Base-by-base conservation (phyloP, 2,329 filamentous ascomycete species). In the Xylaria sp. region DNA sequence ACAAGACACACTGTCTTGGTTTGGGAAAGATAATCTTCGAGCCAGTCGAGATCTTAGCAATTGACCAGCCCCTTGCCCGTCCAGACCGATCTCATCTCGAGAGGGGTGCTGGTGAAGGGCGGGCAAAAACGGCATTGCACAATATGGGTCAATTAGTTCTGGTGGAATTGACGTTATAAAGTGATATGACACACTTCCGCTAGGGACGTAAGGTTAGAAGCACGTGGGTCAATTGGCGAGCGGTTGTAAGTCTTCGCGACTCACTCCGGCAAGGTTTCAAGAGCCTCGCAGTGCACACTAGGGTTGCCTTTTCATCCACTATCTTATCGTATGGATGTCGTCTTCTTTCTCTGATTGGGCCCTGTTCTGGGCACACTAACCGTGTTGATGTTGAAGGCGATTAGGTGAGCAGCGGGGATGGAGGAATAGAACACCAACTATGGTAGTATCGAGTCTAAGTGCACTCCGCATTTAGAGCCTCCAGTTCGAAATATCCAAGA, bases 321-420 rank as follows among this genome's bases (percentile, higher is more conserved):
- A 46, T 38, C 33, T 54, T 47, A 59, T 40, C 56, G 8, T 46
- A 60, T 51, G 43, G 33, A 29, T 15, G 37, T 31, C 10, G 7
- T 43, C 37, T 29, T 23, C 19, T 23, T 37, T 43, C 38, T 38
- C n/a, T 33, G 43, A 49, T 43, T 55, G 51, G 51, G 19, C 17
- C 23, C 11, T 2, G 8, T 47, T 13, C 40, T 29, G 43, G 33
- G 5, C 37, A 38, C 38, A 46, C 47, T 52, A 35, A 47, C 6
- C 57, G 38, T 37, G 46, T 52, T 9, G 17, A 21, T 15, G 35
- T 17, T 19, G 17, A 49, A 43, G 10, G n/a, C 35, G 43, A 60
- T 49, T 43, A 48, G 27, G 37, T n/a, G 35, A 40, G 17, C 15
- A 40, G 49, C 27, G n/a, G 37, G 17, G 31, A 2, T 48, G 19